Conservation (phyloP, 1,284 basidiomycete genomes). For the Xerocomus amazonicus region DNA sequence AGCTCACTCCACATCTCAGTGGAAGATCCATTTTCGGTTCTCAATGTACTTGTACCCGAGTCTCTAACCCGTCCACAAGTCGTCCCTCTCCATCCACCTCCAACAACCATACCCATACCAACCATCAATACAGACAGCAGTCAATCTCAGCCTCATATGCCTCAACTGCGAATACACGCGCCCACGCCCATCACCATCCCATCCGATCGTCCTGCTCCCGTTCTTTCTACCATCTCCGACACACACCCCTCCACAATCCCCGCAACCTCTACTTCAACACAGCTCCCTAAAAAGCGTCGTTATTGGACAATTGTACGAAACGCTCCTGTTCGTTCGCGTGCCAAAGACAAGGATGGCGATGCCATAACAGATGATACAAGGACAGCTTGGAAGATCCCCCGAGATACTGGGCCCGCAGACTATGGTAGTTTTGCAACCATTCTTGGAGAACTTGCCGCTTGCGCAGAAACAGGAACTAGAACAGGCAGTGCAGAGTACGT, state of each 20-base stretch:
- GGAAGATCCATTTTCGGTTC: constrained; percentile 71
- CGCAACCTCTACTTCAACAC: constrained; percentile 3
- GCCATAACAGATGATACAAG: constrained; percentile 26
- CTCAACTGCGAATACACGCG: background rate
- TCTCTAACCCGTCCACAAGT: constrained; percentile 50
- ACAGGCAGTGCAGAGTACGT: constrained; percentile 9
- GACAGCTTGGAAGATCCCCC: constrained; percentile 42
- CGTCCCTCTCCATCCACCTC: constrained; percentile 51
- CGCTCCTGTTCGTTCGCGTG: constrained; percentile 42
- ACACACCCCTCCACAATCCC: background rate
- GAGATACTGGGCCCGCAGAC: constrained; percentile 52
- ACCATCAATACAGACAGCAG: background rate
- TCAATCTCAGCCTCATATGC: constrained; percentile 2
- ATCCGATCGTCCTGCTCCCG: constrained; percentile 12
- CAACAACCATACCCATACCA: constrained; percentile 9
- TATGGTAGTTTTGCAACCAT: constrained; percentile 59
- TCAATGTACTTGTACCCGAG: constrained; percentile 61
- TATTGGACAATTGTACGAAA: constrained; percentile 44
- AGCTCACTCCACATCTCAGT: constrained; percentile 39
- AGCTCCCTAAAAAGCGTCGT: constrained; percentile 20
- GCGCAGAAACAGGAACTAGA: background rate
- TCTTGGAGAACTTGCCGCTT: constrained; percentile 31
- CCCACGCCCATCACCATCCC: constrained; percentile 16
- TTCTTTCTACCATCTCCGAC: constrained; percentile 15
- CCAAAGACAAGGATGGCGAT: constrained; percentile 54